Evolutionary conservation across 768 basidiomycete species (phyloP), one percentile per base, ranked within the genome.

Genomic region (Mycena alexandri): DNA sequence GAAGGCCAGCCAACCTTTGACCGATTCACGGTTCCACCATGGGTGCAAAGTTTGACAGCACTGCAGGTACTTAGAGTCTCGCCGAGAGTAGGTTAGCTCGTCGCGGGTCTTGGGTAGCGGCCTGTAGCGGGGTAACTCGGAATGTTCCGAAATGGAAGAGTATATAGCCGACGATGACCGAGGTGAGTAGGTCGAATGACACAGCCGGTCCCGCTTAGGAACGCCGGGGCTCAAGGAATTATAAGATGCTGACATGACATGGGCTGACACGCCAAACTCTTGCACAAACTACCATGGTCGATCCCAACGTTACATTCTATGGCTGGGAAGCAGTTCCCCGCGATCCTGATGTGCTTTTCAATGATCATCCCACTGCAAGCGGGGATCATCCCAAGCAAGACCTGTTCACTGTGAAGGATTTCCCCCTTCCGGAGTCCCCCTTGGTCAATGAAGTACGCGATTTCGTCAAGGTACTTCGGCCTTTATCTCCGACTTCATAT

Each of bases 271-370:
- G 29, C 44, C 21, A 62, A 48, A 12, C 24, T 38, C 38, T 36
- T 38, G 11, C 38, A 11, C 17, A n/a, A 2, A 57, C 66, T 16
- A 43, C 55, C 63, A 76, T 75, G 74, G 24, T 0, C 25, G 72
- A 77, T 63, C 68, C 72, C 38, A 59, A 66, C 44, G 75, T 81
- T 47, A 63, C 70, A 36, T 78, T 80, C 68, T 86, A 85, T 65
- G 86, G 86, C 14, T 87, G 84, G 67, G 82, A 81, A 4, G 80
- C 85, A 42, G 83, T 87, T 44, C 78, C 83, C 16, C 79, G 85
- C 59, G 82, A 86, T 70, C 83, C 85, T 11, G 84, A 83, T 19
- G 76, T 83, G 10, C 78, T 87, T n/a, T 84, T 86, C 72, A 78
- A 79, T 34, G 77, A 78, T 29, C 82, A 84, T 61, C 82, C 82